Conservation (phyloP, 2,329 filamentous ascomycete genomes). For the Chaetomiaceae sp. region DNA sequence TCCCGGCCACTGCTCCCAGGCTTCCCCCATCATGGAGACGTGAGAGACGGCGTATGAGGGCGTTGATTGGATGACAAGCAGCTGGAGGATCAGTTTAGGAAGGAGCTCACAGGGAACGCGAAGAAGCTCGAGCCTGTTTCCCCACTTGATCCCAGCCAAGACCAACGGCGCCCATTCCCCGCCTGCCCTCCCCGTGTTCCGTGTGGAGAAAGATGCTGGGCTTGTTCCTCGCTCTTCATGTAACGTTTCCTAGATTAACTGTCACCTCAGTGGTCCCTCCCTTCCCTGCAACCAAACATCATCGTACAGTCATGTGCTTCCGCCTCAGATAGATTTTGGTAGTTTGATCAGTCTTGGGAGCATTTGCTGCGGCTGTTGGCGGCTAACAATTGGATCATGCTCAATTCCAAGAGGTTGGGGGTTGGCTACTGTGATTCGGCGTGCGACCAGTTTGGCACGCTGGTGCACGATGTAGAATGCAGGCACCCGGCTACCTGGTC, state of each 20-base stretch:
- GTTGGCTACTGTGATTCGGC: too few relatives aligned
- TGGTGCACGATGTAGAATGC: too few relatives aligned
- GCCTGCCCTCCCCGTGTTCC: not conserved
- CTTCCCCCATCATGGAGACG: not conserved
- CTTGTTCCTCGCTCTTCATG: not conserved
- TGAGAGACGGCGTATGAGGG: not conserved
- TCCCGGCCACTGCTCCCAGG: not conserved
- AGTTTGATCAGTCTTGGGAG: not conserved
- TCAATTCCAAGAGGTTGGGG: too few relatives aligned
- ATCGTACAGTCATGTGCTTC: not conserved
- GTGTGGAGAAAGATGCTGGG: not conserved
- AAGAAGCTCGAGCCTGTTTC: slow-evolving; percentile 11
- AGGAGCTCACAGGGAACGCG: slow-evolving; percentile 17
- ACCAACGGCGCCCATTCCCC: not conserved
- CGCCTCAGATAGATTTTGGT: too few relatives aligned
- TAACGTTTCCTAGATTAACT: slow-evolving; percentile 12
- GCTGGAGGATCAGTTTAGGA: slow-evolving; percentile 18
- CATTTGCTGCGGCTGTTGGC: not conserved
- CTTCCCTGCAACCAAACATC: not conserved
- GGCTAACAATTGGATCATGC: not conserved
- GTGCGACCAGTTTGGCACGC: too few relatives aligned
- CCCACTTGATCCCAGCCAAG: slow-evolving; percentile 1
- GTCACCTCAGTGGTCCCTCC: too few relatives aligned
- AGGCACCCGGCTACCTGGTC: too few relatives aligned
- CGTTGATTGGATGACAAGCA: slow-evolving; percentile 14